phyloP scores from a whole-genome alignment of 1,284 basidiomycete species.

The Cryptococcus jaspeensis region DNA sequence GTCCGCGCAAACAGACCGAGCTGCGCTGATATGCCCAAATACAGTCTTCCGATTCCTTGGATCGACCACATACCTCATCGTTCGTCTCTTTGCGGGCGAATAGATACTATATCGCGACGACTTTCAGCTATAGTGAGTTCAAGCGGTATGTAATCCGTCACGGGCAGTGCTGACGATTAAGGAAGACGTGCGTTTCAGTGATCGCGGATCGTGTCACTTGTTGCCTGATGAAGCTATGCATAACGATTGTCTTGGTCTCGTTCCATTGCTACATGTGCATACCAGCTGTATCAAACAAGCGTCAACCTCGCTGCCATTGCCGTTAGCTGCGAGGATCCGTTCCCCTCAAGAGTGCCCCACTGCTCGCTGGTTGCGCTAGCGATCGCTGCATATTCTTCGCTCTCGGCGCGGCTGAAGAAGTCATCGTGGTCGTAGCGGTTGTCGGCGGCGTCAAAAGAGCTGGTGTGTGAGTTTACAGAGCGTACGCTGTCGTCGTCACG shows the following conservation, averaged over 20 bases:
- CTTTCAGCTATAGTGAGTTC: background rate
- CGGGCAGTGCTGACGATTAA: too few species aligned
- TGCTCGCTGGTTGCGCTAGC: background rate
- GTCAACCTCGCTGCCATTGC: background rate
- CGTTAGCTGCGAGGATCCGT: background rate
- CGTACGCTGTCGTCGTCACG: background rate
- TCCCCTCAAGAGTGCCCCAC: background rate
- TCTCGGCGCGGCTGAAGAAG: background rate
- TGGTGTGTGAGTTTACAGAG: background rate
- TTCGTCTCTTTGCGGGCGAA: conserved; percentile 80
- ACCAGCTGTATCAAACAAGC: background rate
- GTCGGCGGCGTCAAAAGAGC: background rate
- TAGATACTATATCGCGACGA: conserved; percentile 48
- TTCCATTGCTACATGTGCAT: background rate
- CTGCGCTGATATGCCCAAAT: conserved; percentile 1
- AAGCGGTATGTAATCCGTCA: too few species aligned
- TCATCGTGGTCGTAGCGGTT: background rate
- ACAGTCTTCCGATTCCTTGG: conserved; percentile 78
- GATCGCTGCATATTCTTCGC: background rate
- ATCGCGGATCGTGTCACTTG: too few species aligned
- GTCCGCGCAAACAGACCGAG: background rate
- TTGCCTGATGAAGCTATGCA: too few species aligned
- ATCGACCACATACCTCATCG: conserved; percentile 70
- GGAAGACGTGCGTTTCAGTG: too few species aligned
- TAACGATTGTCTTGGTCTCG: too few species aligned